These are phyloP conservation scores for Bipolaris cookei DNA, from an alignment of 2,329 filamentous ascomycete species.

Conservation along the genomic window DNA sequence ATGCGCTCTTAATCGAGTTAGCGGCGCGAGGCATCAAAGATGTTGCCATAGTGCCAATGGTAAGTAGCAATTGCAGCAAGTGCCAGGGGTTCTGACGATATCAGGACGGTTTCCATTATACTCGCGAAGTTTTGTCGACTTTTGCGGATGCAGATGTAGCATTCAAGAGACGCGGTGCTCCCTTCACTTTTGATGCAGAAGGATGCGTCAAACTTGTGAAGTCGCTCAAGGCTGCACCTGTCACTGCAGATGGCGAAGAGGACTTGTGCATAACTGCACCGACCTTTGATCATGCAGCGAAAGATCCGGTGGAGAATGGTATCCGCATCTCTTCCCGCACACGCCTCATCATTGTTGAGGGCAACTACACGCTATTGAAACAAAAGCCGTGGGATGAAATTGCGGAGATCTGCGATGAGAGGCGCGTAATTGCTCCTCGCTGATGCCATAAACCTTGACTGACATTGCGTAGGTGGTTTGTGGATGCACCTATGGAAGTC, in stretches of 20 bases:
- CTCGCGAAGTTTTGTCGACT: constrained; percentile 24
- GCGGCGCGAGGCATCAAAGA: constrained; percentile 22
- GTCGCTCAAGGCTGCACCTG: constrained; percentile 21
- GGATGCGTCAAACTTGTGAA: constrained; percentile 27
- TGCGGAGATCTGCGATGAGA: constrained; percentile 24
- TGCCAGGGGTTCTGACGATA: constrained; percentile 1
- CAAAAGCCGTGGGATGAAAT: constrained; percentile 29
- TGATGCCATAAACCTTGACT: not conserved
- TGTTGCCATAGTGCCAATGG: constrained; percentile 36
- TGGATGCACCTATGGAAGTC: constrained; percentile 26
- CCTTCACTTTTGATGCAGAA: constrained; percentile 36
- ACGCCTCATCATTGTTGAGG: constrained; percentile 33
- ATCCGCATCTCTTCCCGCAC: constrained; percentile 30
- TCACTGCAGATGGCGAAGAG: constrained; percentile 23
- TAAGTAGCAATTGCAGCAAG: constrained; percentile 7
- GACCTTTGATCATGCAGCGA: constrained; percentile 34
- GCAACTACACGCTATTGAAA: constrained; percentile 36
- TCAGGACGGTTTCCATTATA: constrained; percentile 38
- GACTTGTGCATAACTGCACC: constrained; percentile 28
- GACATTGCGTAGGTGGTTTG: constrained; percentile 30
- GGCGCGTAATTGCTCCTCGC: constrained; percentile 13
- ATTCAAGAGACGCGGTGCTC: constrained; percentile 34
- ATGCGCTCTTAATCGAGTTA: constrained; percentile 30
- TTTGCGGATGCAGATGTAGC: constrained; percentile 29
- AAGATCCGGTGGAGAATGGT: constrained; percentile 29